phyloP scores from a whole-genome alignment of 2,329 filamentous ascomycete genomes.

The Fusarium albosuccineum region DNA sequence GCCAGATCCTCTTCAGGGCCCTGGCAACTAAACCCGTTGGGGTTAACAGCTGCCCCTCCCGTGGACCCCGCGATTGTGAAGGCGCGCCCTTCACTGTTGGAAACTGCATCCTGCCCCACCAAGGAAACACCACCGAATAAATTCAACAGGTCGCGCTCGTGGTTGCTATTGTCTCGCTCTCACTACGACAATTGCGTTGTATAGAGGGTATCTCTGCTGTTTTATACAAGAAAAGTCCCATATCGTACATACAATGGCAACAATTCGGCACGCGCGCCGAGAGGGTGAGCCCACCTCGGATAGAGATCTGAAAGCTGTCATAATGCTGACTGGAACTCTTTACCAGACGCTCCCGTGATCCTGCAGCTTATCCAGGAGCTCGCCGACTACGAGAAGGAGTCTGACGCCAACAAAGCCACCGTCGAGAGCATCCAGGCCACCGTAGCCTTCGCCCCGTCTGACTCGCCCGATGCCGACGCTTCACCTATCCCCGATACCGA shows the following conservation, averaged over 20 bases:
- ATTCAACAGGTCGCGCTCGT: background rate
- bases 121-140: slow-evolving; percentile 17
- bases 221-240: slow-evolving; percentile 6
- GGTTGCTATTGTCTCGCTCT: background rate
- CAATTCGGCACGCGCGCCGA: slow-evolving; percentile 44
- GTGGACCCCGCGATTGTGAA: background rate
- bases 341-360: slow-evolving; percentile 83
- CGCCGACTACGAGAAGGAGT: slow-evolving; percentile 87
- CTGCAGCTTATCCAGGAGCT: slow-evolving; percentile 86
- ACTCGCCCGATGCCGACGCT: slow-evolving; percentile 57
- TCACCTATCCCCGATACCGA: slow-evolving; percentile 60
- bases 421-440: slow-evolving; percentile 78
- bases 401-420: slow-evolving; percentile 82
- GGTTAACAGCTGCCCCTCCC: slow-evolving; percentile 23
- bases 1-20: background rate
- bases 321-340: slow-evolving; percentile 27
- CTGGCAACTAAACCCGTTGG: slow-evolving; percentile 11
- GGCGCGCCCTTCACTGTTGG: slow-evolving; percentile 34
- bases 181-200: background rate
- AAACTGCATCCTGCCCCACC: slow-evolving; percentile 30
- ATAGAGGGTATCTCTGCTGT: slow-evolving; percentile 7
- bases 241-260: slow-evolving; percentile 39
- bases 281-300: slow-evolving; percentile 36
- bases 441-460: slow-evolving; percentile 78
- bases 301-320: slow-evolving; percentile 5